Conservation (phyloP, 2,329 filamentous ascomycete species). For the Lachnellula willkommii region DNA sequence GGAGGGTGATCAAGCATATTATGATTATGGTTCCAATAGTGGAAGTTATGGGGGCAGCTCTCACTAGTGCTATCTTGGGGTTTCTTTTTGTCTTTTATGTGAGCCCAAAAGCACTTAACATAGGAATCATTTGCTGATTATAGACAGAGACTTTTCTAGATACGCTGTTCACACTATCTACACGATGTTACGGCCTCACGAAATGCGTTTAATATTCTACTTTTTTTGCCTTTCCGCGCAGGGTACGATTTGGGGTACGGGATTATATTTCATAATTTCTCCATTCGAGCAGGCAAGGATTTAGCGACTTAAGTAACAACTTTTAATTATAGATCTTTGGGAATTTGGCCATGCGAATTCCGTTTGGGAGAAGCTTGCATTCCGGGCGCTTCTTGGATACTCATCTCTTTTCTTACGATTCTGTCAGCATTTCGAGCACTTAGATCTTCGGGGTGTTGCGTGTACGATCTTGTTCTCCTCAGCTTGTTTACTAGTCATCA, state of each 20-base stretch:
- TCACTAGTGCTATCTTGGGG: slow-evolving; percentile 7
- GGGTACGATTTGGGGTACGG: background rate
- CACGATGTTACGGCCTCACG: slow-evolving; percentile 6
- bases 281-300: background rate
- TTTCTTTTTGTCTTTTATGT: background rate
- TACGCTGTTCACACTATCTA: background rate
- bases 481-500: slow-evolving; percentile 1
- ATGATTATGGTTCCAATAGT: slow-evolving; percentile 29
- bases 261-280: slow-evolving; percentile 7
- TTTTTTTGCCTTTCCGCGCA: slow-evolving; percentile 1
- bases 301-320: background rate
- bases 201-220: background rate
- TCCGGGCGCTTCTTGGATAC: background rate
- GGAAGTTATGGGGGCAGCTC: slow-evolving; percentile 26
- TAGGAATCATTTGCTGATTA: background rate
- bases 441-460: background rate
- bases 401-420: background rate
- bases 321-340: background rate
- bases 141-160: background rate
- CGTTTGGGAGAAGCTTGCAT: background rate
- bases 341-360: no score
- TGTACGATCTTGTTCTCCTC: slow-evolving; percentile 2
- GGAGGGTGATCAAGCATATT: slow-evolving; percentile 24
- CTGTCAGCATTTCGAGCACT: background rate
- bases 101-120: no score